These are phyloP conservation scores for Scopulariopsis brevicaulis DNA, from an alignment of 2,329 filamentous ascomycete genomes.

Conservation along the genomic window DNA sequence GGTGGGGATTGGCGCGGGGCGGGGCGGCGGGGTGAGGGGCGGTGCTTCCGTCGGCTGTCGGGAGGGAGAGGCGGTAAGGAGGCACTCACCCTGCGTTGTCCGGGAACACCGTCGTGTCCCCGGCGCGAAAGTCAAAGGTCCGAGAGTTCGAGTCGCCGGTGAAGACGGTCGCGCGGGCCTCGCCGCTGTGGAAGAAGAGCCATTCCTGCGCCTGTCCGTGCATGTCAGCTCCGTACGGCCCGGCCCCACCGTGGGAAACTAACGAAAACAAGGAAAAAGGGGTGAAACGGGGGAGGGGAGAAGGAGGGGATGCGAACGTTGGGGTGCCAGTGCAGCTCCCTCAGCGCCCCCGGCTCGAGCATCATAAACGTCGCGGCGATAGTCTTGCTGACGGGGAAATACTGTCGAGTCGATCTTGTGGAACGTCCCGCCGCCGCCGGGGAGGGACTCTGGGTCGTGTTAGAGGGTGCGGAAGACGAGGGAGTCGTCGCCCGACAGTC, in stretches of 20 bases:
- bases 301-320: conserved; percentile 31
- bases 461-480: conserved; percentile 50
- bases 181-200: conserved; percentile 57
- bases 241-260: too few relatives aligned
- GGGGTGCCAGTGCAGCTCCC: conserved; percentile 61
- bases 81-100: conserved; percentile 43
- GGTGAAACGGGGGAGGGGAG: too few relatives aligned
- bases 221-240: neutral
- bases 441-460: conserved; percentile 42
- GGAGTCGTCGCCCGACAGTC: conserved; percentile 38
- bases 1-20: neutral
- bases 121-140: conserved; percentile 55
- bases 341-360: conserved; percentile 48
- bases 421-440: conserved; percentile 47
- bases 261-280: too few relatives aligned
- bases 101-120: conserved; percentile 59
- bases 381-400: conserved; percentile 53
- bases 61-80: too few relatives aligned
- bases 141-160: conserved; percentile 47
- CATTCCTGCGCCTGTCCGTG: conserved; percentile 49
- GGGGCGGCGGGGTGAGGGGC: too few relatives aligned
- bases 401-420: conserved; percentile 56
- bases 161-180: conserved; percentile 52
- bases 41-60: too few relatives aligned
- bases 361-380: conserved; percentile 54